Evolutionary conservation across 2,329 filamentous ascomycete species (phyloP), one percentile per base, ranked within the genome.

Genomic region (Aureobasidium sp.): DNA sequence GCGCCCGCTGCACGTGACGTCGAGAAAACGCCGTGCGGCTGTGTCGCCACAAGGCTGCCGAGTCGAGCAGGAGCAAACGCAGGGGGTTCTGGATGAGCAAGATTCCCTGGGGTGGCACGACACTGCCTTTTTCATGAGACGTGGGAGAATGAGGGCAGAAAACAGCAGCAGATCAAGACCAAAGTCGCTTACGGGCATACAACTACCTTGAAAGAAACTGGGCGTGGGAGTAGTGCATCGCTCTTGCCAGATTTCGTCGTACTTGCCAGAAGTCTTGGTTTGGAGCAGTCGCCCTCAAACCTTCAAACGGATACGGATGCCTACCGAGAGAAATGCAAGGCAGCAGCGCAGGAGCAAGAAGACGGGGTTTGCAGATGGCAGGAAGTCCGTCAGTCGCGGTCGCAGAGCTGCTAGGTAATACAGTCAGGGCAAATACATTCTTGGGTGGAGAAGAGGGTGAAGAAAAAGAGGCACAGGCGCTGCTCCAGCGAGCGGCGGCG

Each of bases 251-350:
- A 51, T 34, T n/a, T 36, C 36, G 4, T 34, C 39, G 53, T 31
- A 45, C 41, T 57, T 57, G 53, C 29, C 53, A 57, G 42, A 58
- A 58, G 55, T 58, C 55, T 48, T 58, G 55, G 55, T 48, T 48
- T 27, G 15, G 31, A 45, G 42, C 42, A 48, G 55, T 58, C 42
- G 31, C 55, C 17, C 5, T 20, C 29, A 5, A 36, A 45, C 27
- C 53, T 12, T 48, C 25, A 48, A 48, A 48, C 45, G 45, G 45
- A 22, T 39, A 39, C 55, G 55, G 42, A 37, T 48, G 55, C 42
- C n/a, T 48, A 58, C 55, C 55, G 15, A 20, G 8, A 14, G 22
- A 31, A 14, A 14, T 41, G 53, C 29, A 27, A 57, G 39, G 39
- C 39, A 45, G 39, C 53, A 57, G 55, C 42, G 27, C 6, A 17